Evolutionary conservation across 148 eudicot genomes (phyloP).

Genomic region (Rhododendron ovatum): DNA sequence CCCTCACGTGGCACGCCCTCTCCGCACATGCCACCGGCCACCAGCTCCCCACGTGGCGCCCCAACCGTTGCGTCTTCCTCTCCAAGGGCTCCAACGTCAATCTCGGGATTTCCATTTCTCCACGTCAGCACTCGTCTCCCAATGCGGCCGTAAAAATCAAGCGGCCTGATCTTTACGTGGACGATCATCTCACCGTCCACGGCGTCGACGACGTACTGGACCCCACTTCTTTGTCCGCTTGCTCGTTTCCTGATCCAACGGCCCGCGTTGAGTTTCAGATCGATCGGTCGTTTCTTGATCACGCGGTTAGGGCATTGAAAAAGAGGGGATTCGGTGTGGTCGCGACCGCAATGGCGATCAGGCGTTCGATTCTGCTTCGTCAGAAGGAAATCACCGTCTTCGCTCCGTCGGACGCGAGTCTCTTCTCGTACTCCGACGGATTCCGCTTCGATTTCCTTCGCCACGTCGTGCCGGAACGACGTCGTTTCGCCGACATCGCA

Average conservation of each 20-base stretch:
- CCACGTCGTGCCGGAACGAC: slow-evolving; percentile 21
- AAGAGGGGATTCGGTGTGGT: slow-evolving; percentile 25
- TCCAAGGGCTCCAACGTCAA: slow-evolving; percentile 14
- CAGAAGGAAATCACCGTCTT: slow-evolving; percentile 21
- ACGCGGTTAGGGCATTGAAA: slow-evolving; percentile 19
- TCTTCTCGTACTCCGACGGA: slow-evolving; percentile 16
- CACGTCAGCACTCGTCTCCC: slow-evolving; percentile 10
- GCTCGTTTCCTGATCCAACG: slow-evolving; percentile 6
- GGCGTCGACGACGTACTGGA: slow-evolving; percentile 22
- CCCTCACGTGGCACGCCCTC: slow-evolving; percentile 20
- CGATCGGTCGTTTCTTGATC: slow-evolving; percentile 23
- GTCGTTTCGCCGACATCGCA: neutral
- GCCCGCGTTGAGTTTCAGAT: neutral
- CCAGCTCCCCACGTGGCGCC: slow-evolving; percentile 2
- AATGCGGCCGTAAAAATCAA: slow-evolving; percentile 15
- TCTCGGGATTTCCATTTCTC: neutral
- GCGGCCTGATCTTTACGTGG: slow-evolving; percentile 31
- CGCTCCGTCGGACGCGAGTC: slow-evolving; percentile 25
- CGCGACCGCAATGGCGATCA: slow-evolving; percentile 16
- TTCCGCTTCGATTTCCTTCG: slow-evolving; percentile 30
- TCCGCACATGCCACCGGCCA: neutral
- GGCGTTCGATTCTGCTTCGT: slow-evolving; percentile 11
- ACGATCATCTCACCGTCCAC: slow-evolving; percentile 14
- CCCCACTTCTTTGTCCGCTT: slow-evolving; percentile 13
- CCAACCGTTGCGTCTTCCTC: slow-evolving; percentile 22